A percentile compares a stretch with the other conserved stretches of the same genome.
phyloP scores from a whole-genome alignment of 768 basidiomycete genomes.

The Tricholoma terreum region DNA sequence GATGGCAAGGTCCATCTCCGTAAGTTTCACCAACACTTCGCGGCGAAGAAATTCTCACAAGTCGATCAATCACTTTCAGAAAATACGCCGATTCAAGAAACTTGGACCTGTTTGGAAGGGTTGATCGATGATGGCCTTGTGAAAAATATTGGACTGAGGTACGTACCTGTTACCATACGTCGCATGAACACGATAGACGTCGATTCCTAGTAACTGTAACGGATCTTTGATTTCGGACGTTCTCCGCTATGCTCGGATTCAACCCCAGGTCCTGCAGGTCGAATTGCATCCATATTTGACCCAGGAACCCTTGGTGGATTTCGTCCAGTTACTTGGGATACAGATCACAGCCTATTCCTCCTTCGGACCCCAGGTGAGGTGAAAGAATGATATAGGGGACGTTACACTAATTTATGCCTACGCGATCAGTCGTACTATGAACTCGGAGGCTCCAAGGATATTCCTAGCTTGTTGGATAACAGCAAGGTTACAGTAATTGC shows the following conservation, averaged over 20 bases:
- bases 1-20: conserved; percentile 66
- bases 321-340: conserved; percentile 56
- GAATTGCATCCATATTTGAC: conserved; percentile 72
- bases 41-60: not conserved
- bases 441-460: conserved; percentile 54
- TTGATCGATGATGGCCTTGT: conserved; percentile 67
- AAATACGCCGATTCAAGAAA: conserved; percentile 73
- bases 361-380: conserved; percentile 35
- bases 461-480: conserved; percentile 53
- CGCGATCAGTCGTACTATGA: conserved; percentile 51
- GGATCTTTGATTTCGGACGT: conserved; percentile 73
- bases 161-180: conserved; percentile 4
- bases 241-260: conserved; percentile 71
- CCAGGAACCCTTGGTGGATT: conserved; percentile 52
- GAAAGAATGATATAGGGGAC: conserved; percentile 7
- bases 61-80: conserved; percentile 28
- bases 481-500: conserved; percentile 44
- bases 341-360: conserved; percentile 65
- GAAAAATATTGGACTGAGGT: conserved; percentile 82
- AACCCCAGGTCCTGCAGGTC: conserved; percentile 69
- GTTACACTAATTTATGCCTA: not conserved
- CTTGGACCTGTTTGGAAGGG: conserved; percentile 81
- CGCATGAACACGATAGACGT: not conserved
- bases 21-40: conserved; percentile 25
- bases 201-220: conserved; percentile 61